phyloP scores from a whole-genome alignment of 768 basidiomycete genomes.

The Psilocybe cyanescens region DNA sequence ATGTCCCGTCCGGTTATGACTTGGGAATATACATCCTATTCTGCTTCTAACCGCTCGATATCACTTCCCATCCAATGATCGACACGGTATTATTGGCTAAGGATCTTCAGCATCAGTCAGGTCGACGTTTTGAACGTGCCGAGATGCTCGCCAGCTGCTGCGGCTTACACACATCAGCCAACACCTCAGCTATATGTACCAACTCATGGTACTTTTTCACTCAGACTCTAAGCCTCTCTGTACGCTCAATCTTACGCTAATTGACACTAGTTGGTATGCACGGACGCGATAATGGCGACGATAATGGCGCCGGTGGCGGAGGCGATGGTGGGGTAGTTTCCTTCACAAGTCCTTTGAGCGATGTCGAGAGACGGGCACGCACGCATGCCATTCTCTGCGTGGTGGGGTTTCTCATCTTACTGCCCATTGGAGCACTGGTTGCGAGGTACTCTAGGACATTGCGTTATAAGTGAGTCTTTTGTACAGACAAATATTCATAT shows the following conservation, averaged over 20 bases:
- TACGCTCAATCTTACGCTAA: constrained; percentile 1
- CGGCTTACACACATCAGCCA: constrained; percentile 14
- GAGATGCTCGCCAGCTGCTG: constrained; percentile 15
- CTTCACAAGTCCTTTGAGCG: background rate
- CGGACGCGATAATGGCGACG: background rate
- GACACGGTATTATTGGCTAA: constrained; percentile 6
- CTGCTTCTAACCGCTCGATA: background rate
- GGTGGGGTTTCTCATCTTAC: constrained; percentile 57
- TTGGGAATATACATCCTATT: constrained; percentile 20
- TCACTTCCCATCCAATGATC: constrained; percentile 6
- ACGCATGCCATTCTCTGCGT: constrained; percentile 57
- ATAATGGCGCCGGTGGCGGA: background rate
- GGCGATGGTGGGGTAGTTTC: background rate
- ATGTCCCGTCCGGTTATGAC: constrained; percentile 16
- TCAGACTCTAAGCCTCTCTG: background rate
- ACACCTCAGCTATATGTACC: constrained; percentile 12
- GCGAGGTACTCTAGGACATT: constrained; percentile 59
- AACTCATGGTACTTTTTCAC: background rate
- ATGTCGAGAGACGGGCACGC: constrained; percentile 36
- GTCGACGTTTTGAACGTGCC: constrained; percentile 7
- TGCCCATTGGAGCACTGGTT: constrained; percentile 61
- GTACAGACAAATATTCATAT: background rate
- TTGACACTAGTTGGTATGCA: background rate
- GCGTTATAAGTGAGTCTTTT: constrained; percentile 40
- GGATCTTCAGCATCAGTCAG: constrained; percentile 4